A percentile compares a stretch with the other conserved stretches of the same genome.
Conservation (phyloP, 1,284 basidiomycete species). For the Cutaneotrichosporon cavernicola region DNA sequence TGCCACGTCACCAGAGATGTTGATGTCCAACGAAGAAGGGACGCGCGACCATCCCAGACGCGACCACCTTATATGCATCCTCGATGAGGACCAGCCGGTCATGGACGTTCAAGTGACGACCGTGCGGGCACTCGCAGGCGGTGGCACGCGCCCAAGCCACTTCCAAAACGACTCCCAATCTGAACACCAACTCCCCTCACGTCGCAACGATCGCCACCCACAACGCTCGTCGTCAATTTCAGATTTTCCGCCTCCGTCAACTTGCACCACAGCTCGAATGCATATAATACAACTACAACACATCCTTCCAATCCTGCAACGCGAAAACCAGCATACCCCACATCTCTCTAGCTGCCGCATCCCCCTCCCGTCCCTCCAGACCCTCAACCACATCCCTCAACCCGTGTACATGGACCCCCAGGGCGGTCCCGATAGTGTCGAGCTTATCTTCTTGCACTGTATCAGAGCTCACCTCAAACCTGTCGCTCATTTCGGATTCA, state of each 20-base stretch:
- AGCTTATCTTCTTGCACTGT: too few species aligned
- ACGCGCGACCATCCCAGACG: background rate
- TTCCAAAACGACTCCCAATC: too few species aligned
- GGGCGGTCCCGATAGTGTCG: slow-evolving; percentile 39
- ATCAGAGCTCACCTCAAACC: too few species aligned
- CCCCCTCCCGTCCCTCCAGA: slow-evolving; percentile 55
- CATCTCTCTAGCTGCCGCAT: slow-evolving; percentile 56
- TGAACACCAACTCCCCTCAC: too few species aligned
- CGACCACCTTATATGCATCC: background rate
- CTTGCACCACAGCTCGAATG: background rate
- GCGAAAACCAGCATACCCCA: slow-evolving; percentile 73
- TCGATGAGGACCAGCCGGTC: background rate
- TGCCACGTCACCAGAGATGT: too few species aligned
- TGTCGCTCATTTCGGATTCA: background rate
- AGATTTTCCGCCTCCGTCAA: too few species aligned
- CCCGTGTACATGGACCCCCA: slow-evolving; percentile 64
- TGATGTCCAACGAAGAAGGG: too few species aligned
- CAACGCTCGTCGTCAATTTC: too few species aligned
- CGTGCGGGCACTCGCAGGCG: background rate
- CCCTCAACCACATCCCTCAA: slow-evolving; percentile 55
- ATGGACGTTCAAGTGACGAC: background rate
- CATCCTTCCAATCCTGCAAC: slow-evolving; percentile 73
- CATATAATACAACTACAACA: slow-evolving; percentile 1
- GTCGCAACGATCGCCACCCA: background rate
- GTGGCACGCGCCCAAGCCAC: too few species aligned